phyloP scores from a whole-genome alignment of 768 basidiomycete species.

The Agrocybe praecox region DNA sequence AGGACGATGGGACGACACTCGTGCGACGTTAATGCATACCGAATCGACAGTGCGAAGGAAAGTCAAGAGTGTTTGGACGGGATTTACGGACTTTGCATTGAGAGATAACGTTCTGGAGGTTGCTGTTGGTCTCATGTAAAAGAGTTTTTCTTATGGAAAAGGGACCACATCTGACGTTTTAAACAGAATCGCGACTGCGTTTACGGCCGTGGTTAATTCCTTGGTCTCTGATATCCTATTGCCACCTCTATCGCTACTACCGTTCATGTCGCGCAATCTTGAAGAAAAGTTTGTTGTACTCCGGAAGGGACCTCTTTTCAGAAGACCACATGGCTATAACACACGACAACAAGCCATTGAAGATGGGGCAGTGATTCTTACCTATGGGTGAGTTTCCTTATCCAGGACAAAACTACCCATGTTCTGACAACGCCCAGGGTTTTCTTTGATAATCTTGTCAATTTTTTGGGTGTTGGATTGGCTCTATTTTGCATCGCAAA shows the following conservation, averaged over 20 bases:
- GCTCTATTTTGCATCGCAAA: conserved; percentile 39
- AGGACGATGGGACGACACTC: conserved; percentile 17
- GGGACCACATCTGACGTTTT: not conserved
- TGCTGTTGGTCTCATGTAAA: conserved; percentile 45
- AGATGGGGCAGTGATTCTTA: conserved; percentile 46
- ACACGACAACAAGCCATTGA: conserved; percentile 43
- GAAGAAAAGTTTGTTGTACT: conserved; percentile 45
- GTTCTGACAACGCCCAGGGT: conserved; percentile 20
- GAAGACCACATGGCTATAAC: conserved; percentile 33
- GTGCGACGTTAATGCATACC: conserved; percentile 18
- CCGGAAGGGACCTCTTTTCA: conserved; percentile 32
- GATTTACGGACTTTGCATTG: conserved; percentile 32
- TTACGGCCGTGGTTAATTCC: conserved; percentile 43
- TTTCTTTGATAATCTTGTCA: conserved; percentile 39
- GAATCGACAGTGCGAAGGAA: conserved; percentile 19
- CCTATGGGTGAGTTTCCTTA: conserved; percentile 28
- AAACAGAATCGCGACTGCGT: conserved; percentile 36
- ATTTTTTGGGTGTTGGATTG: conserved; percentile 40
- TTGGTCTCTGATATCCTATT: conserved; percentile 44
- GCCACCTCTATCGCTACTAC: conserved; percentile 42
- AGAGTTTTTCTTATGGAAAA: not conserved
- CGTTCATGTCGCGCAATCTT: conserved; percentile 44
- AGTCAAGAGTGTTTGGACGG: conserved; percentile 28
- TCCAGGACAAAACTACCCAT: not conserved
- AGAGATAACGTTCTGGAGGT: conserved; percentile 50